A percentile compares a stretch with the other conserved stretches of the same genome.
phyloP scores from a whole-genome alignment of 2,329 filamentous ascomycete species.

The Tolypocladium inflatum region DNA sequence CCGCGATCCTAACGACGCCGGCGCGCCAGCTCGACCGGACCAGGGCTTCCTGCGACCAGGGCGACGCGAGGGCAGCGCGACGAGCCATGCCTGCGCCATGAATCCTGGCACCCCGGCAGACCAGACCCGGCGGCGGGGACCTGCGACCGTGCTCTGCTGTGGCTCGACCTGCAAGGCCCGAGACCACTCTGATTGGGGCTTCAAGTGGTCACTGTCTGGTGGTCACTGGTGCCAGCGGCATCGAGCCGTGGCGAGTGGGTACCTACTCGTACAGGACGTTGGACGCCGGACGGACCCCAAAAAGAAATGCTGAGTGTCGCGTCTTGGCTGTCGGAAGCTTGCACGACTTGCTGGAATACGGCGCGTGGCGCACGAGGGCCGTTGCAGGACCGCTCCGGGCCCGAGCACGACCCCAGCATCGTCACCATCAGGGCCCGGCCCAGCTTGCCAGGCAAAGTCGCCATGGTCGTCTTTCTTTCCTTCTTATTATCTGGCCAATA shows the following conservation, averaged over 20 bases:
- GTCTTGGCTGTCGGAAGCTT: not conserved
- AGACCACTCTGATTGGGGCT: not conserved
- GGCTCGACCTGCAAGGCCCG: not conserved
- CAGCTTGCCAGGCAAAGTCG: not conserved
- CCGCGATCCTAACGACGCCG: not conserved
- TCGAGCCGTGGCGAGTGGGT: not conserved
- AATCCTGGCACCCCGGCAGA: not conserved
- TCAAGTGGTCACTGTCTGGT: not conserved
- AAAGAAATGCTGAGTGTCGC: not conserved
- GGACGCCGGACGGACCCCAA: not conserved
- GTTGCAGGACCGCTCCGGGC: not conserved
- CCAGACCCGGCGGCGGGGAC: not conserved
- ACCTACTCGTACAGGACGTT: not conserved
- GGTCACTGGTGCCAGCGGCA: not conserved
- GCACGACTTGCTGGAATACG: not conserved
- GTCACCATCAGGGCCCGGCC: not conserved
- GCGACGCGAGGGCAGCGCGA: not conserved
- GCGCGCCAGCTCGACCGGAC: not conserved
- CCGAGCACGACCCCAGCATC: not conserved
- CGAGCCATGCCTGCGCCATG: not conserved
- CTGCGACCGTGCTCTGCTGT: not conserved
- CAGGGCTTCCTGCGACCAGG: not conserved
- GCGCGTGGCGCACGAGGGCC: not conserved
- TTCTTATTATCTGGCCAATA: not conserved
- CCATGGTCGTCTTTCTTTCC: not conserved